phyloP scores from a whole-genome alignment of 371 early-diverging fungal species.

The Mucor saturninus region DNA sequence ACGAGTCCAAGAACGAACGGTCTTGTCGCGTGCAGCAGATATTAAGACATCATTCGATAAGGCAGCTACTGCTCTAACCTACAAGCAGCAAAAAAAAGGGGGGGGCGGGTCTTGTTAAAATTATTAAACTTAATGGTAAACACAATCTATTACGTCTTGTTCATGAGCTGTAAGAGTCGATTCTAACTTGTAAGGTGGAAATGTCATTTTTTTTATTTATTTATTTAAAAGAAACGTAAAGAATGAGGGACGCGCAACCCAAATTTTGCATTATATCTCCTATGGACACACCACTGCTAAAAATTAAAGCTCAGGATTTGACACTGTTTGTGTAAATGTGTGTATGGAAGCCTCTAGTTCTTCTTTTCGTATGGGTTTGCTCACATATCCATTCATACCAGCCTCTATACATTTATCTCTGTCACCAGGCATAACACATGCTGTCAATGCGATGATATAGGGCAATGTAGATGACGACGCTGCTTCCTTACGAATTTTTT shows the following conservation, averaged over 20 bases:
- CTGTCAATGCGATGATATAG: conserved; percentile 61
- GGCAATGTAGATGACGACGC: conserved; percentile 35
- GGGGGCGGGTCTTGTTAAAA: neutral
- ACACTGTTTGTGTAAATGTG: conserved; percentile 25
- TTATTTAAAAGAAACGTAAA: neutral
- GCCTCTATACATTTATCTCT: conserved; percentile 55
- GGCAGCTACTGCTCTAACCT: conserved; percentile 79
- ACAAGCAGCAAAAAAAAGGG: neutral
- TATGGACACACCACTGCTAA: neutral
- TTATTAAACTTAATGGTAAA: too few relatives aligned
- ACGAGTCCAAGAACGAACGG: conserved; percentile 69
- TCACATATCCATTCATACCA: conserved; percentile 45
- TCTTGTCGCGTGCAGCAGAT: conserved; percentile 83
- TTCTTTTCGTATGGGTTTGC: conserved; percentile 54
- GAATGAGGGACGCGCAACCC: conserved; percentile 19
- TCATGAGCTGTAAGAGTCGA: conserved; percentile 31
- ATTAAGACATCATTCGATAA: conserved; percentile 67
- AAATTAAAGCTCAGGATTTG: neutral
- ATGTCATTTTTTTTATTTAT: conserved; percentile 19
- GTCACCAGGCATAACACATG: conserved; percentile 61
- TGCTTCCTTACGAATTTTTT: conserved; percentile 47
- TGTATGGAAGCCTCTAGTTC: conserved; percentile 44
- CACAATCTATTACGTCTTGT: conserved; percentile 34
- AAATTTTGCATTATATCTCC: neutral
- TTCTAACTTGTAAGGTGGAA: conserved; percentile 23